phyloP scores from a whole-genome alignment of 768 basidiomycete species.

The Russula sp. region DNA sequence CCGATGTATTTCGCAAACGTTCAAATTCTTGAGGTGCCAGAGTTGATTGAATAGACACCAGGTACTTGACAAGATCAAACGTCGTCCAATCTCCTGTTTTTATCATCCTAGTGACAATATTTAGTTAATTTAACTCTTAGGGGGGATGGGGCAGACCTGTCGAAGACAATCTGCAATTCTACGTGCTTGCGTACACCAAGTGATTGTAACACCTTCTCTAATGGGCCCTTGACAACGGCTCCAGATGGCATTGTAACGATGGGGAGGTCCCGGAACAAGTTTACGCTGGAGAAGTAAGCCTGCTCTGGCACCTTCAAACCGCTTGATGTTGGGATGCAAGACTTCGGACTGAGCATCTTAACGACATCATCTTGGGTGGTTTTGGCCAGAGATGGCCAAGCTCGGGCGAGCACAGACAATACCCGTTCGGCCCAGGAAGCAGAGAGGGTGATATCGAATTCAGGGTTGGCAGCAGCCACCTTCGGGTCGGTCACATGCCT shows the following conservation, averaged over 20 bases:
- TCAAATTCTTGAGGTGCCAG: constrained; percentile 51
- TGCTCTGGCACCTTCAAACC: constrained; percentile 70
- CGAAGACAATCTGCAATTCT: constrained; percentile 89
- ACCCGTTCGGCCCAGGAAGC: constrained; percentile 77
- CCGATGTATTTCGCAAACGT: constrained; percentile 54
- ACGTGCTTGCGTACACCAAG: constrained; percentile 89
- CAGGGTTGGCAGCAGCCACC: constrained; percentile 35
- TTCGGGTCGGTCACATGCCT: constrained; percentile 48
- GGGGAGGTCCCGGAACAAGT: constrained; percentile 85
- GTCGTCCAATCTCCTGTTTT: constrained; percentile 88
- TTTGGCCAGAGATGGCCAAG: constrained; percentile 60
- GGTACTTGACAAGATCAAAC: constrained; percentile 77
- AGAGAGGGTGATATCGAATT: constrained; percentile 59
- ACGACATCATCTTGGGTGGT: constrained; percentile 38
- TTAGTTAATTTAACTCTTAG: background rate
- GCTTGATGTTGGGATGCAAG: constrained; percentile 45
- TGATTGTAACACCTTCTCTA: constrained; percentile 64
- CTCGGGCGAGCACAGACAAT: constrained; percentile 52
- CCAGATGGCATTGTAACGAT: constrained; percentile 68
- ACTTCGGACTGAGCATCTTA: constrained; percentile 35
- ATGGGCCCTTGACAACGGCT: constrained; percentile 49
- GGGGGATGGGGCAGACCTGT: constrained; percentile 42
- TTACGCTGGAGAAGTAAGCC: constrained; percentile 78
- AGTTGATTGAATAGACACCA: constrained; percentile 70
- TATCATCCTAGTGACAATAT: constrained; percentile 54